phyloP scores from a whole-genome alignment of 2,329 filamentous ascomycete genomes.

The Pseudopithomyces maydicus region DNA sequence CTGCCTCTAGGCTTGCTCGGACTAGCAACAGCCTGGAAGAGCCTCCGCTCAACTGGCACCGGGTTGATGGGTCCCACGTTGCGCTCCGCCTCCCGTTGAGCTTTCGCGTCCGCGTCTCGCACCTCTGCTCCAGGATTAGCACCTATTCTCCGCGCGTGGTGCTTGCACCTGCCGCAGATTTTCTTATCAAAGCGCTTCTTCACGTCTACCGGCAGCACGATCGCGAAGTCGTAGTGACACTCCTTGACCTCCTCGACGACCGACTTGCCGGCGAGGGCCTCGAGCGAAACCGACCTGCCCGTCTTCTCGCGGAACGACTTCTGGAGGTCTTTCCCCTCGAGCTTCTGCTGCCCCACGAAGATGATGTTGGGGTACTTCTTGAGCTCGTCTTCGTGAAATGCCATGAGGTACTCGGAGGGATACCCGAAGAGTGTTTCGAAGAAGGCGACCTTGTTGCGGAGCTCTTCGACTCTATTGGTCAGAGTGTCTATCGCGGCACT shows the following conservation, averaged over 20 bases:
- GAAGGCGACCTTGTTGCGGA: not conserved
- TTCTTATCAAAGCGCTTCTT: not conserved
- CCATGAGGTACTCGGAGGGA: conserved; percentile 1
- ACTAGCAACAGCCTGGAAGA: too few relatives aligned
- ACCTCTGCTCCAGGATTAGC: not conserved
- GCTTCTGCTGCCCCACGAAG: not conserved
- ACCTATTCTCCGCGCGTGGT: not conserved
- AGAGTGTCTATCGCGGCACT: not conserved
- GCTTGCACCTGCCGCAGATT: not conserved
- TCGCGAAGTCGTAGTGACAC: not conserved
- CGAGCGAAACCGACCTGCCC: not conserved
- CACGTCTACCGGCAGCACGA: not conserved
- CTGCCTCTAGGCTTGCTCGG: too few relatives aligned
- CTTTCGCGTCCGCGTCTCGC: not conserved
- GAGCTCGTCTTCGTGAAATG: not conserved
- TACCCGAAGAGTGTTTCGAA: conserved; percentile 1
- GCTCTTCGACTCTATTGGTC: not conserved
- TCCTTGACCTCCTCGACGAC: not conserved
- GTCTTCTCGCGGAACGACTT: not conserved
- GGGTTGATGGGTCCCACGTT: not conserved
- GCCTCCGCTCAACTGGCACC: not conserved
- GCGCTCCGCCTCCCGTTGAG: not conserved
- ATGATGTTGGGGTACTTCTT: not conserved
- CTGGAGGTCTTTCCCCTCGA: not conserved
- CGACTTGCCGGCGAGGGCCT: not conserved